These are phyloP conservation scores for Nicotiana benthamiana DNA, from an alignment of 257 asterid genomes.

Conservation along the genomic window DNA sequence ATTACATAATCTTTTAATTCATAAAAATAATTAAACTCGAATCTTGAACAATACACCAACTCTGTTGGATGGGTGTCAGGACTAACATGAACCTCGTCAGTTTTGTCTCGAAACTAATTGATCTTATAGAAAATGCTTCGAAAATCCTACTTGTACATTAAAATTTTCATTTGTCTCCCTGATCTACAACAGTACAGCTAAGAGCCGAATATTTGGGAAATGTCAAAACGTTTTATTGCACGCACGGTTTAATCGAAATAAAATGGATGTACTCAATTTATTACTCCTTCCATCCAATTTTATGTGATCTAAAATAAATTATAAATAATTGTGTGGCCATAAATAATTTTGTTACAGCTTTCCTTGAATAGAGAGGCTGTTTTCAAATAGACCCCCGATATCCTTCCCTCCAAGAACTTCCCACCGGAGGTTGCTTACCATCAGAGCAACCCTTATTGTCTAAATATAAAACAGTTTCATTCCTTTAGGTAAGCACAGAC, in stretches of 20 bases:
- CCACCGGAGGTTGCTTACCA: no score
- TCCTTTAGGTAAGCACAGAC: no score
- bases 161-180: slow-evolving; percentile 28
- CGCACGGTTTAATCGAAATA: slow-evolving; percentile 8
- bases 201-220: slow-evolving; percentile 16
- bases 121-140: not conserved
- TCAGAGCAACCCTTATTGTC: no score
- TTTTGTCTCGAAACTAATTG: not conserved
- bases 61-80: slow-evolving; percentile 3
- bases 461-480: no score
- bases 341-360: no score
- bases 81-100: slow-evolving; percentile 5
- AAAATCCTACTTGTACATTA: slow-evolving; percentile 4
- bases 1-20: not conserved
- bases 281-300: not conserved
- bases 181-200: slow-evolving; percentile 35
- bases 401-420: no score
- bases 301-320: no score
- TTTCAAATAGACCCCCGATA: no score
- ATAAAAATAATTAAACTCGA: not conserved
- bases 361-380: no score
- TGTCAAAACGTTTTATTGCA: not conserved
- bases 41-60: not conserved
- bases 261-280: not conserved
- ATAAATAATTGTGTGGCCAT: no score